Evolutionary conservation across 768 basidiomycete genomes (phyloP).

Genomic region (Phanerochaete sordida): DNA sequence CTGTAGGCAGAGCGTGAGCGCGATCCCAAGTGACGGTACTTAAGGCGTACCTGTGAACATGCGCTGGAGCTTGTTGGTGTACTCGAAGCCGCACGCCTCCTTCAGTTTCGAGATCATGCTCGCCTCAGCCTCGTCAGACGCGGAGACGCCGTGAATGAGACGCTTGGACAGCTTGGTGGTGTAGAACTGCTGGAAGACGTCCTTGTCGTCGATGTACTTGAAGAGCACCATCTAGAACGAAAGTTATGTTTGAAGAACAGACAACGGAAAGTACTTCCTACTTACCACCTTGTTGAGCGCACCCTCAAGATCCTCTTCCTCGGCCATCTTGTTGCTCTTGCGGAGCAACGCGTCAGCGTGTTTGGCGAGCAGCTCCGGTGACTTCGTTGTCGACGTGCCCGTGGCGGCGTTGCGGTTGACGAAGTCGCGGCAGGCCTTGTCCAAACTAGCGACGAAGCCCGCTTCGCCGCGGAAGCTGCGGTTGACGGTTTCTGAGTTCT

Average conservation of each 20-base stretch:
- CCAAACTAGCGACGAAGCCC: constrained; percentile 89
- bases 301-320: constrained; percentile 87
- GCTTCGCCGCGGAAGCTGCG: constrained; percentile 90
- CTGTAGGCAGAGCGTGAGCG: constrained; percentile 36
- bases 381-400: constrained; percentile 77
- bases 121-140: constrained; percentile 93
- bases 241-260: neutral
- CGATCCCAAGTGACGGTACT: neutral
- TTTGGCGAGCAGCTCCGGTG: constrained; percentile 89
- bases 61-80: constrained; percentile 91
- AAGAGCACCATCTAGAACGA: constrained; percentile 84
- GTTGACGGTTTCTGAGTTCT: constrained; percentile 85
- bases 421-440: constrained; percentile 93
- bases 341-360: constrained; percentile 86
- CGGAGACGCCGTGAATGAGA: constrained; percentile 85
- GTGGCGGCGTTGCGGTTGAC: constrained; percentile 93
- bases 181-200: constrained; percentile 98
- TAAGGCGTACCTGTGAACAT: constrained; percentile 83
- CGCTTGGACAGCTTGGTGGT: constrained; percentile 91
- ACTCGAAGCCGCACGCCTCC: constrained; percentile 95
- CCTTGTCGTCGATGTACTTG: constrained; percentile 98
- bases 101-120: constrained; percentile 98
- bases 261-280: constrained; percentile 1
- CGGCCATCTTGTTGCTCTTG: constrained; percentile 94
- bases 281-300: constrained; percentile 87